Conservation (phyloP, 176 grass and related monocot genomes). For the Poa annua region DNA sequence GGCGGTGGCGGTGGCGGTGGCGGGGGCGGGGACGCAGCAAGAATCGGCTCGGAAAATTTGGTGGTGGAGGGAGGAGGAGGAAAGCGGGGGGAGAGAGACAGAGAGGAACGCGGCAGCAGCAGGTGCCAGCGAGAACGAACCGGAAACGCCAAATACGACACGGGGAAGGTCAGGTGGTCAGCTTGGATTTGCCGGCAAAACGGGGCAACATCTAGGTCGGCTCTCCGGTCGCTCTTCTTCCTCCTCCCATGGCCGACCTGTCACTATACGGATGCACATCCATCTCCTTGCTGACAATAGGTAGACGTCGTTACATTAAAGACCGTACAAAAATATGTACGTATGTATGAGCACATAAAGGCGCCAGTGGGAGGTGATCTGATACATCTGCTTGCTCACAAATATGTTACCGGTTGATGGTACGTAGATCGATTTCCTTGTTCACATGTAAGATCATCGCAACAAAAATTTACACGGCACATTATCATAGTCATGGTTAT, state of each 20-base stretch:
- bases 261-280: no score
- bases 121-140: slow-evolving; percentile 12
- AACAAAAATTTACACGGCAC: no score
- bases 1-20: not conserved
- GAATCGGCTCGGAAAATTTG: not conserved
- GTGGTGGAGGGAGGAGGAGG: slow-evolving; percentile 12
- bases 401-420: no score
- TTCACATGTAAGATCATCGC: no score
- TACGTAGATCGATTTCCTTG: no score
- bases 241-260: not conserved
- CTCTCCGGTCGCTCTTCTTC: not conserved
- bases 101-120: slow-evolving; percentile 32
- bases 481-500: no score
- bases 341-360: no score
- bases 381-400: no score
- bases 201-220: not conserved
- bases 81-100: not conserved
- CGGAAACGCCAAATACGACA: slow-evolving; percentile 25
- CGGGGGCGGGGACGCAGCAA: not conserved
- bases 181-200: slow-evolving; percentile 35
- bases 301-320: no score
- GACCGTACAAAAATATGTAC: no score
- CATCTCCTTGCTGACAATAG: no score
- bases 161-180: not conserved
- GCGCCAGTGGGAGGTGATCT: no score